Conservation (phyloP, 139 green algal genomes). For the Micractinium sp. region DNA sequence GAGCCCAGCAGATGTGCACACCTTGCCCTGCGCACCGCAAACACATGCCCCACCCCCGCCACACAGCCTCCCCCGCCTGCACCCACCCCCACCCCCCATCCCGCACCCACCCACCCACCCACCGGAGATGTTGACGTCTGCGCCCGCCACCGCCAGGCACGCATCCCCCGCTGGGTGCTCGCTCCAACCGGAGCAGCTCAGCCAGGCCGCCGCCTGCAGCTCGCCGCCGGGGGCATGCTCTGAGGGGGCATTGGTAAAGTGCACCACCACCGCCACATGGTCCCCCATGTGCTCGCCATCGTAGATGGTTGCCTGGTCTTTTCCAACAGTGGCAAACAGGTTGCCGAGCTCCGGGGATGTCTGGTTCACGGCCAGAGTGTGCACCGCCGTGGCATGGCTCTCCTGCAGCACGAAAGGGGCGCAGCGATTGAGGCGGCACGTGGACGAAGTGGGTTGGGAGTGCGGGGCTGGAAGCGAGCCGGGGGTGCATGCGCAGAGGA, state of each 20-base stretch:
- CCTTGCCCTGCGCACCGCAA: too few species aligned
- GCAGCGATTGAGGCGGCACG: too few species aligned
- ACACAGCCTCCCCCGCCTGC: not conserved
- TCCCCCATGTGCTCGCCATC: slow-evolving; percentile 76
- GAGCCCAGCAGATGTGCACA: too few species aligned
- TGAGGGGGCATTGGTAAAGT: slow-evolving; percentile 62
- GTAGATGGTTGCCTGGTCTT: slow-evolving; percentile 70
- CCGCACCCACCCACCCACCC: not conserved
- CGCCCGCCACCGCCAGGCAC: slow-evolving; percentile 65
- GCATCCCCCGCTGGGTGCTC: slow-evolving; percentile 64
- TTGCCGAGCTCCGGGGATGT: slow-evolving; percentile 36
- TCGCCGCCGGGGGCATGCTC: slow-evolving; percentile 56
- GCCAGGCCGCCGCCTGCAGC: slow-evolving; percentile 54
- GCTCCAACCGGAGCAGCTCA: slow-evolving; percentile 37
- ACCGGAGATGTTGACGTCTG: slow-evolving; percentile 56
- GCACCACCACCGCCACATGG: slow-evolving; percentile 68
- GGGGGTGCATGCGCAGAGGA: not conserved
- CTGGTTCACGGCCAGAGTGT: slow-evolving; percentile 56
- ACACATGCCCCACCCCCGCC: too few species aligned
- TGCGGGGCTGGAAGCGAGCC: too few species aligned
- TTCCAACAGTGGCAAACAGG: slow-evolving; percentile 68
- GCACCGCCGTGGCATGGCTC: slow-evolving; percentile 56
- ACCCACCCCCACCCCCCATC: too few species aligned
- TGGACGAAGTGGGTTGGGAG: not conserved
- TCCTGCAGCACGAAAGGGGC: slow-evolving; percentile 46